These are phyloP conservation scores for Sphagnum fallax DNA, from an alignment of 228 moss, liverwort and hornwort species.

Conservation along the genomic window DNA sequence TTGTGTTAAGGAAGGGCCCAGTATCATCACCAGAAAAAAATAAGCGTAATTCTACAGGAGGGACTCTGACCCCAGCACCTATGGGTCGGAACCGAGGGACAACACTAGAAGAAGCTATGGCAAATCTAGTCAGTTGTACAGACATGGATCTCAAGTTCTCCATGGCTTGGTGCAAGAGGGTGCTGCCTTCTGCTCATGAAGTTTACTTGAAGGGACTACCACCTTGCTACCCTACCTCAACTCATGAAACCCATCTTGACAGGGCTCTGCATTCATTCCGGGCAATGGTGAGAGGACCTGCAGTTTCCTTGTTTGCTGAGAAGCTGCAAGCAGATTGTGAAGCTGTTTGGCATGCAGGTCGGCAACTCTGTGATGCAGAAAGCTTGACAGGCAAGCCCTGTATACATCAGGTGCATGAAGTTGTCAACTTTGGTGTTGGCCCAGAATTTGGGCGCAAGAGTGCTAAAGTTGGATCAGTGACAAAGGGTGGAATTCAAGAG, in stretches of 20 bases:
- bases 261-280: slow-evolving; percentile 59
- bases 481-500: slow-evolving; percentile 21
- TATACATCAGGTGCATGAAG: slow-evolving; percentile 83
- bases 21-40: slow-evolving; percentile 18
- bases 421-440: slow-evolving; percentile 8
- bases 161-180: slow-evolving; percentile 74
- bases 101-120: slow-evolving; percentile 56
- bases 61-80: slow-evolving; percentile 15
- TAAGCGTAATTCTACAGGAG: slow-evolving; percentile 19
- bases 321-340: slow-evolving; percentile 70
- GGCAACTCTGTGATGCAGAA: slow-evolving; percentile 88
- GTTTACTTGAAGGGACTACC: slow-evolving; percentile 79
- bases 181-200: slow-evolving; percentile 59
- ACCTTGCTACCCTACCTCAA: slow-evolving; percentile 64
- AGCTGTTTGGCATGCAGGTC: slow-evolving; percentile 81
- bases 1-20: slow-evolving; percentile 45
- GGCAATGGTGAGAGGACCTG: slow-evolving; percentile 83
- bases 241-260: slow-evolving; percentile 75
- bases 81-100: slow-evolving; percentile 29
- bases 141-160: slow-evolving; percentile 82
- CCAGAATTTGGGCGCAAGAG: slow-evolving; percentile 14
- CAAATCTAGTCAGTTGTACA: slow-evolving; percentile 61
- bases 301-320: slow-evolving; percentile 56
- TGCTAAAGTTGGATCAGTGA: slow-evolving; percentile 16
- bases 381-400: slow-evolving; percentile 93